These are phyloP conservation scores for Dicorynia guianensis DNA, from an alignment of 306 rosid genomes.

Conservation along the genomic window DNA sequence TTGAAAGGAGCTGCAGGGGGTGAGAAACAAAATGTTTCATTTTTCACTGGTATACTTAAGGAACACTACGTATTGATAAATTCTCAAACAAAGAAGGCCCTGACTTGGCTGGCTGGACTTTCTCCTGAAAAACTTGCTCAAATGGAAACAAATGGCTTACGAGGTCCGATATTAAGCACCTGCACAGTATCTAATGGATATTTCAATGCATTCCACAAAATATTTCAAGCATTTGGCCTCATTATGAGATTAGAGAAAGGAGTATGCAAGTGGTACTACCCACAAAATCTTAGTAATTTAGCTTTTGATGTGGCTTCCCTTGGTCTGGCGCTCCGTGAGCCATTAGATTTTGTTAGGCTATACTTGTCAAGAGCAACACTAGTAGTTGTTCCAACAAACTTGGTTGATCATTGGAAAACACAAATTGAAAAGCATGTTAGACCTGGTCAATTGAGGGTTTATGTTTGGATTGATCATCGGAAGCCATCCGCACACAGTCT, in stretches of 20 bases:
- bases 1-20: conserved; percentile 77
- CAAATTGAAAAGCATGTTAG: conserved; percentile 92
- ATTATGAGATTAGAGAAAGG: conserved; percentile 71
- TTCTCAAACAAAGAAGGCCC: conserved; percentile 74
- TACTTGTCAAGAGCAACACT: conserved; percentile 95
- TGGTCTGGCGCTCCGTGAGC: conserved; percentile 72
- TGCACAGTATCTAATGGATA: conserved; percentile 46
- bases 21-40: conserved; percentile 73
- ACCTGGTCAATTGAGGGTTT: conserved; percentile 75
- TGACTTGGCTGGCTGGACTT: conserved; percentile 78
- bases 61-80: conserved; percentile 71
- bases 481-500: conserved; percentile 86
- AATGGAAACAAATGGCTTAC: conserved; percentile 86
- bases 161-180: conserved; percentile 68
- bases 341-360: conserved; percentile 78
- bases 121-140: conserved; percentile 61
- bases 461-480: conserved; percentile 73
- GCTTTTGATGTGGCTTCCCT: conserved; percentile 89
- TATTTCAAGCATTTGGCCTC: conserved; percentile 91
- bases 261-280: conserved; percentile 76
- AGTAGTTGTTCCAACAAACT: conserved; percentile 90
- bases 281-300: conserved; percentile 74
- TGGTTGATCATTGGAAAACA: conserved; percentile 90
- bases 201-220: conserved; percentile 59
- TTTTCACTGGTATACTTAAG: conserved; percentile 82